Base-by-base conservation (phyloP, 352 stramenopile species). In the Thalassiosira mediterranea region DNA sequence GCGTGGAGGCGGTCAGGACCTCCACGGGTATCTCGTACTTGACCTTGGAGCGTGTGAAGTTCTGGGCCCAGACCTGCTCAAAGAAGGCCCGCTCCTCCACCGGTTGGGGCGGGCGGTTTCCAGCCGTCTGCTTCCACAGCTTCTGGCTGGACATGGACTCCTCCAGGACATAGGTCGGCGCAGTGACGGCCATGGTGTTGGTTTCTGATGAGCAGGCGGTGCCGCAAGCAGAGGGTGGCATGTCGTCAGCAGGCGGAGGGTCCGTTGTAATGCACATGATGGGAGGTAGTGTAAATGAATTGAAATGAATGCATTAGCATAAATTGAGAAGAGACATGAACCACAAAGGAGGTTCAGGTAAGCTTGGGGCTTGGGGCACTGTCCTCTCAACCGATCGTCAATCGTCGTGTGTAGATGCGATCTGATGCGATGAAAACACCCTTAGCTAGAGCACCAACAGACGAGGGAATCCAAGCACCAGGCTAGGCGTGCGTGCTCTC, bases 11-110 rank as follows among this genome's bases (percentile, higher is more conserved):
- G 0, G 86, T 90, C 31, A 92, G 62, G 3, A 90, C 81, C 62
- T 92, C 86, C 0, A 79, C 67, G 8, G 84, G 84, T 25, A 89
- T 79, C 62, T 77, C 46, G 64, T 93, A 93, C 49, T 88, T 76
- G 0, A 95, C 90, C 64, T 94, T 89, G 25, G 95, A 98, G 32
- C 94, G 84, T 46, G 95, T 93, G 86, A 98, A 98, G 81, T 98
- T 98, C 74, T 98, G 93, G 4, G 94, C 93, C 96, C 96, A 98
- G 86, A 98, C 93, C 87, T 97, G 96, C 83, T 98, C 96, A 82
- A 98, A 98, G 44, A 97, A 92, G 44, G 96, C 93, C 52, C 96
- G 88, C 83, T 98, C 95, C 75, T 97, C 91, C 29, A 92, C 88
- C 4, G 96, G 96, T 77, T 98, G 96, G 7, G 94, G 93, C 31